A percentile compares a stretch with the other conserved stretches of the same genome.
Conservation (phyloP, 139 green algal genomes). For the Micromonas commoda region DNA sequence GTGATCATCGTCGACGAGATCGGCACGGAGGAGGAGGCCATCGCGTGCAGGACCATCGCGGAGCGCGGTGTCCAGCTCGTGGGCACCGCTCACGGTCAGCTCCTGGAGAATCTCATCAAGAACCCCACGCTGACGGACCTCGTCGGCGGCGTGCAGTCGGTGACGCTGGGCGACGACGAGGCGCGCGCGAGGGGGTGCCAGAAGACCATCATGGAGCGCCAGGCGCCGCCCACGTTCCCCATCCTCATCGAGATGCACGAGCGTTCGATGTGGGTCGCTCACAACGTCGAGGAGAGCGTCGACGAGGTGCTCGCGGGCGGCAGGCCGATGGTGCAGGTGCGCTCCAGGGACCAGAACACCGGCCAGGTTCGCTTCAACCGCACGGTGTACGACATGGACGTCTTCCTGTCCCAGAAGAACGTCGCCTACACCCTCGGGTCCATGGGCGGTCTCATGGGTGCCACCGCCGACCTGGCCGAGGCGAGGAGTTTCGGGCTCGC, state of each 20-base stretch:
- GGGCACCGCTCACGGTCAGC: slow-evolving; percentile 89
- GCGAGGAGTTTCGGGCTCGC: neutral
- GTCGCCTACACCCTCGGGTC: neutral
- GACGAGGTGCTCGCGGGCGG: slow-evolving; percentile 69
- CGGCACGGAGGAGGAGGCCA: slow-evolving; percentile 86
- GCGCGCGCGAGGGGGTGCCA: slow-evolving; percentile 76
- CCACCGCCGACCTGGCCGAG: neutral
- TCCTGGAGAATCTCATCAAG: slow-evolving; percentile 97
- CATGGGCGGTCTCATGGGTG: neutral
- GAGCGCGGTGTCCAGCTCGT: slow-evolving; percentile 91
- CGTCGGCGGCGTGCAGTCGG: slow-evolving; percentile 28
- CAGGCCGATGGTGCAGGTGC: slow-evolving; percentile 69
- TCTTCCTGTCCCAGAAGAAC: neutral
- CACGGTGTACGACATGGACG: slow-evolving; percentile 22
- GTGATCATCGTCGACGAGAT: slow-evolving; percentile 93
- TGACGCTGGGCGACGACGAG: slow-evolving; percentile 68
- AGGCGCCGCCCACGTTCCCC: slow-evolving; percentile 85
- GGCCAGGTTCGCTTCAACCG: neutral
- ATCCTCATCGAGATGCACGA: slow-evolving; percentile 93
- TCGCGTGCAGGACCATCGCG: slow-evolving; percentile 94
- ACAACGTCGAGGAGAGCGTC: slow-evolving; percentile 74
- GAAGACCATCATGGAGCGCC: slow-evolving; percentile 91
- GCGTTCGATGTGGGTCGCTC: slow-evolving; percentile 73
- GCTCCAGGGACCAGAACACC: slow-evolving; percentile 29
- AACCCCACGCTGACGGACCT: slow-evolving; percentile 78